Conservation (phyloP, 2,329 filamentous ascomycete species). For the Pyricularia pennisetigena region DNA sequence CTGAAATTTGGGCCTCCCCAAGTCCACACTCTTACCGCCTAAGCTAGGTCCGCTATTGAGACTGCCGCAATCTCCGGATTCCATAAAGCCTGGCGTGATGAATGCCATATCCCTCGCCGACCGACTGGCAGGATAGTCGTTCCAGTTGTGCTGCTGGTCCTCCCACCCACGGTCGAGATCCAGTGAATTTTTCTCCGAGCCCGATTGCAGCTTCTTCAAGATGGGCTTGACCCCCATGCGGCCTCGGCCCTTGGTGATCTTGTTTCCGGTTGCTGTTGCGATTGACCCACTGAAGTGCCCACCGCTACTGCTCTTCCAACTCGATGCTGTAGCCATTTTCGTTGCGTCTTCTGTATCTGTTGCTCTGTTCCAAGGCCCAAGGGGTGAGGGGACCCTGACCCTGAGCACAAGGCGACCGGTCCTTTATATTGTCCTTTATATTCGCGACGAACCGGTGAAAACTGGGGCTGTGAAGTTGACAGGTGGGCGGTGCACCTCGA, state of each 20-base stretch:
- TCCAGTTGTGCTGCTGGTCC: slow-evolving; percentile 32
- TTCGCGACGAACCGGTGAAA: neutral
- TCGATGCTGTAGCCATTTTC: neutral
- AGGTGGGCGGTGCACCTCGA: neutral
- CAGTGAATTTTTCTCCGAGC: slow-evolving; percentile 52
- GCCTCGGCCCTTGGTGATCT: slow-evolving; percentile 34
- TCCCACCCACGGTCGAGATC: slow-evolving; percentile 52
- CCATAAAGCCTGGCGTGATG: slow-evolving; percentile 12
- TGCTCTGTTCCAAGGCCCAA: neutral
- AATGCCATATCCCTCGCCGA: slow-evolving; percentile 36
- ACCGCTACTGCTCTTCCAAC: slow-evolving; percentile 3
- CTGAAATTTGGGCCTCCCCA: slow-evolving; percentile 28
- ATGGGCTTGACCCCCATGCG: slow-evolving; percentile 50
- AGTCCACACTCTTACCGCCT: slow-evolving; percentile 14
- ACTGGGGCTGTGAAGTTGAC: neutral
- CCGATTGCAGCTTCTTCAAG: slow-evolving; percentile 42
- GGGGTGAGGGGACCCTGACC: neutral
- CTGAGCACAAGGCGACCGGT: neutral
- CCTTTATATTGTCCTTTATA: neutral
- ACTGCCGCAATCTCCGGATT: slow-evolving; percentile 11
- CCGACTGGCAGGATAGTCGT: slow-evolving; percentile 13
- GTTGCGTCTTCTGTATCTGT: neutral
- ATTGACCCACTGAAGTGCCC: slow-evolving; percentile 10
- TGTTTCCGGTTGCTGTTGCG: slow-evolving; percentile 13
- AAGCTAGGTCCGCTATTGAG: slow-evolving; percentile 4